Evolutionary conservation across 2,329 filamentous ascomycete species (phyloP).

Genomic region (Lasiodiplodia gonubiensis): DNA sequence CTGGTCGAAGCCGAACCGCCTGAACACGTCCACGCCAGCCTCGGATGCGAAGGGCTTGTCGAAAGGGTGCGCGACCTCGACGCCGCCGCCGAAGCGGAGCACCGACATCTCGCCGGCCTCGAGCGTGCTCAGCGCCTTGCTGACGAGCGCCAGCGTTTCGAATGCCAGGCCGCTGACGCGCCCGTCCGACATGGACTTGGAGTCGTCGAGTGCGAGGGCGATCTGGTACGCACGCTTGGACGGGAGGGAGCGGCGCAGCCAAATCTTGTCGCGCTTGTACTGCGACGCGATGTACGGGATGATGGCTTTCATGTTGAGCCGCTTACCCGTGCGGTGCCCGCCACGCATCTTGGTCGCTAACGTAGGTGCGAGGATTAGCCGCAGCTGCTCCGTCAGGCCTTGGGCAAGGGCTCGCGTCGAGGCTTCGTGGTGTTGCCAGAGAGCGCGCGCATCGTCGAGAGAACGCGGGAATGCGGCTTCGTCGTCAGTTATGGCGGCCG

Average conservation of each 20-base stretch:
- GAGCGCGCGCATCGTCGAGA: constrained; percentile 65
- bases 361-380: constrained; percentile 92
- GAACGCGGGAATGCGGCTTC: constrained; percentile 39
- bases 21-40: constrained; percentile 81
- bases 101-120: constrained; percentile 94
- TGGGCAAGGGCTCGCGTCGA: constrained; percentile 86
- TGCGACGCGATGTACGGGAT: constrained; percentile 98
- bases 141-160: constrained; percentile 91
- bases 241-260: constrained; percentile 92
- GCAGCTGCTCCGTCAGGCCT: constrained; percentile 89
- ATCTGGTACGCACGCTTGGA: constrained; percentile 97
- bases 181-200: constrained; percentile 87
- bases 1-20: constrained; percentile 84
- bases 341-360: constrained; percentile 95
- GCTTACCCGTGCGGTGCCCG: constrained; percentile 95
- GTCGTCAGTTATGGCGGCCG: not conserved
- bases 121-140: constrained; percentile 85
- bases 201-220: constrained; percentile 95
- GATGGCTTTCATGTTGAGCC: constrained; percentile 98
- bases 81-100: constrained; percentile 83
- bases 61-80: constrained; percentile 86
- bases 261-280: constrained; percentile 99
- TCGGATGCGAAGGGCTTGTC: constrained; percentile 80
- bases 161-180: constrained; percentile 81
- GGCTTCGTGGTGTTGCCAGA: constrained; percentile 86